Evolutionary conservation across 768 basidiomycete genomes (phyloP).

Genomic region (Boletus speciosus): DNA sequence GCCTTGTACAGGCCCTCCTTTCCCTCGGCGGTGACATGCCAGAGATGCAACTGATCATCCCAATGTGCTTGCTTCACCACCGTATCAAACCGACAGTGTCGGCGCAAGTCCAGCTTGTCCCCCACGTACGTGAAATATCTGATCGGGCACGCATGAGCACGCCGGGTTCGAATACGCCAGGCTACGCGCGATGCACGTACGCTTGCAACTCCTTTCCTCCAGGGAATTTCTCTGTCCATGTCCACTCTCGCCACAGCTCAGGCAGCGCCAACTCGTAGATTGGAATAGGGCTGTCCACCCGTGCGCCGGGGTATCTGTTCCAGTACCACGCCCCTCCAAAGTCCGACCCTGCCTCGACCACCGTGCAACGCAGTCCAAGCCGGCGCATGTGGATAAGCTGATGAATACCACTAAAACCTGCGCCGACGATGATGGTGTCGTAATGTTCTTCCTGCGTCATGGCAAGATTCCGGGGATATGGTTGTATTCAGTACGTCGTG

Average conservation of each 20-base stretch:
- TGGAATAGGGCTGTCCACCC: slow-evolving; percentile 8
- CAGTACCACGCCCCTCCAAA: slow-evolving; percentile 15
- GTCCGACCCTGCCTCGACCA: slow-evolving; percentile 13
- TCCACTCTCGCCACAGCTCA: slow-evolving; percentile 14
- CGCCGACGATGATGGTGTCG: slow-evolving; percentile 16
- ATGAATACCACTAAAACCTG: slow-evolving; percentile 14
- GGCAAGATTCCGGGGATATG: not conserved
- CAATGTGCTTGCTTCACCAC: slow-evolving; percentile 10
- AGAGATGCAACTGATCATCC: slow-evolving; percentile 12
- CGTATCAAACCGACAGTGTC: slow-evolving; percentile 13
- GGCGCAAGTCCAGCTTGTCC: slow-evolving; percentile 9
- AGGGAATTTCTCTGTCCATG: slow-evolving; percentile 12
- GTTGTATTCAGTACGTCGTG: not conserved
- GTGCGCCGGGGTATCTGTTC: slow-evolving; percentile 16
- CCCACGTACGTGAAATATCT: slow-evolving; percentile 10
- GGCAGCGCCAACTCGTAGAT: slow-evolving; percentile 8
- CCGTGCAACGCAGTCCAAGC: slow-evolving; percentile 9
- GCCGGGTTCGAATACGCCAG: not conserved
- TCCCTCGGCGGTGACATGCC: slow-evolving; percentile 9
- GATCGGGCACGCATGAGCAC: not conserved
- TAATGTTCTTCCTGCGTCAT: slow-evolving; percentile 3
- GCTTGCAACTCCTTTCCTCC: slow-evolving; percentile 8
- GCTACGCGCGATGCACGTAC: not conserved
- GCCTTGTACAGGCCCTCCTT: not conserved
- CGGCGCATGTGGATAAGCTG: slow-evolving; percentile 7